Evolutionary conservation across 2,329 filamentous ascomycete species (phyloP), one percentile per base, ranked within the genome.

Genomic region (Triangularia verruculosa): DNA sequence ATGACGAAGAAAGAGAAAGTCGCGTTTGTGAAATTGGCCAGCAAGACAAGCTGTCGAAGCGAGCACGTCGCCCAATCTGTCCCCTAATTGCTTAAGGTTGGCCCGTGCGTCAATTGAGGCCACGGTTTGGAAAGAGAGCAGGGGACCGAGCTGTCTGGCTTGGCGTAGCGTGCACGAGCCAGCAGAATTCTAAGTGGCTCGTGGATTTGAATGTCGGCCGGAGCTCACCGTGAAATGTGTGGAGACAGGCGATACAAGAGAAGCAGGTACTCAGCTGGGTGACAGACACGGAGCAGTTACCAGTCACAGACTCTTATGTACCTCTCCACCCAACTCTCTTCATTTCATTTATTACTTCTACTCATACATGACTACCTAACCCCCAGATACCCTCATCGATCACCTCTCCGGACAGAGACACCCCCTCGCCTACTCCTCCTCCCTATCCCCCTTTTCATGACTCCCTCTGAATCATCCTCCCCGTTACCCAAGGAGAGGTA

Each of bases 41-140:
- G 39, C 39, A 47, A 20, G n/a, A 7, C 39, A 47, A 47, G 39
- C 39, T 47, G 39, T 47, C 39, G n/a, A 15, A 47, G 39, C 39
- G 39, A 39, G 39, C 39, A 47, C 39, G n/a, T 20, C 39, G 39
- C 39, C 39, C 39, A 9, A 47, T 47, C 64, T 66, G 67, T 67
- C 68, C 68, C 71, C 68, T 68, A 73, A 73, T 70, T 72, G 66
- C 69, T 69, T 27, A 15, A 69, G 67, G 64, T 70, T 73, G 73
- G 73, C 72, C 69, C 73, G 73, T 73, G 75, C 72, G 71, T 68
- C 66, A 72, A 74, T 76, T 78, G 75, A 77, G 72, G 74, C 75
- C 73, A 77, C 74, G 73, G 74, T 75, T 72, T 73, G 69, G 67
- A 69, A 71, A 73, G 65, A 61, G 63, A 64, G 56, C 57, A 56